A percentile compares a stretch with the other conserved stretches of the same genome.
Evolutionary conservation across 139 green algal species (phyloP).

Genomic region (Ettlia oleoabundans): DNA sequence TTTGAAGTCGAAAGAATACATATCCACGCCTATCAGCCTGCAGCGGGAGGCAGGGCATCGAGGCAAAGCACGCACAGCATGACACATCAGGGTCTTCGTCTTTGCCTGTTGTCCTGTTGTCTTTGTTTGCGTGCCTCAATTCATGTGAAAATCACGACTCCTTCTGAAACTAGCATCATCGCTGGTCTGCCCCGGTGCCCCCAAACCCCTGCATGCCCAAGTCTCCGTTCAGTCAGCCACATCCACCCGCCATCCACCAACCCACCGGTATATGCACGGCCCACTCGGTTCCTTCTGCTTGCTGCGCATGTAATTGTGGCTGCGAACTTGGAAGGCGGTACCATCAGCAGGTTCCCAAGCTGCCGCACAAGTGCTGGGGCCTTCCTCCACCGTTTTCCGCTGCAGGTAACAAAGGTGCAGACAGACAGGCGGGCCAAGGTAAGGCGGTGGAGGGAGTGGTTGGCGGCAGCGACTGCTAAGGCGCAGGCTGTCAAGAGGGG

Average conservation of each 20-base stretch:
- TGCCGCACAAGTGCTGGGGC: background rate
- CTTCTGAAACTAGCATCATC: no score
- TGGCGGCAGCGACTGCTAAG: no score
- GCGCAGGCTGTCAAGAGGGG: no score
- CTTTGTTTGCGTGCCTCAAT: no score
- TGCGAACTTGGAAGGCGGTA: slow-evolving; percentile 34
- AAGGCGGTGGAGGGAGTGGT: no score
- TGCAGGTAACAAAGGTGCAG: background rate
- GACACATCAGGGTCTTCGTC: background rate
- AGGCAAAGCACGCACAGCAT: background rate
- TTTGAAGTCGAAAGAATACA: slow-evolving; percentile 79
- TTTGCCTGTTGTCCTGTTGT: no score
- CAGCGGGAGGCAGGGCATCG: background rate
- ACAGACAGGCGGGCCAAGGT: background rate
- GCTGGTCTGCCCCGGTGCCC: no score
- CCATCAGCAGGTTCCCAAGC: slow-evolving; percentile 36
- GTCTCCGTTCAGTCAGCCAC: background rate
- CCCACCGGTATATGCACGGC: slow-evolving; percentile 67
- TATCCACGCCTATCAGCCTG: slow-evolving; percentile 72
- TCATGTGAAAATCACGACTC: no score
- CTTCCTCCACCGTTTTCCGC: slow-evolving; percentile 9
- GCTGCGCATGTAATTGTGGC: slow-evolving; percentile 49
- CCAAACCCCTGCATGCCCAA: background rate
- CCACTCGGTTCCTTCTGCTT: slow-evolving; percentile 64
- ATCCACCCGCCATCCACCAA: background rate